Percentiles rank a stretch among this genome's conserved stretches.
Conservation (phyloP, 1,284 basidiomycete genomes). For the Phylloboletellus chloephorus region DNA sequence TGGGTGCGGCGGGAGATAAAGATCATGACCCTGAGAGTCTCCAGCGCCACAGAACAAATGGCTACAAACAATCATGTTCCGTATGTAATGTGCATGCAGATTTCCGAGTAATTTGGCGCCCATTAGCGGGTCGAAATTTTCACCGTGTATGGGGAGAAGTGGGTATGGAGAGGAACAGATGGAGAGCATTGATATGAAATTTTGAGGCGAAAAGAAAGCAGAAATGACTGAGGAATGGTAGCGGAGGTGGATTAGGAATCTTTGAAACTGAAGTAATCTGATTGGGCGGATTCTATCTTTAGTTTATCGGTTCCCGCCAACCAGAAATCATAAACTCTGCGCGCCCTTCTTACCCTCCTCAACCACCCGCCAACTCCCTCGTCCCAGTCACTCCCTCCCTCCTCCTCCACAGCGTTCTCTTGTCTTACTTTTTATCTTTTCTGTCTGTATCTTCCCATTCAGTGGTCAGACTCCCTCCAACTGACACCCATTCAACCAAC, state of each 20-base stretch:
- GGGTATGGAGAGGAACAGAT: conserved; percentile 4
- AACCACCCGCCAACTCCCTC: conserved; percentile 7
- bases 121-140: conserved; percentile 30
- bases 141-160: conserved; percentile 17
- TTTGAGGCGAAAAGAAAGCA: not conserved
- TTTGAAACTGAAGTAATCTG: conserved; percentile 32
- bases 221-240: not conserved
- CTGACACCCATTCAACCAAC: conserved; percentile 16
- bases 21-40: conserved; percentile 31
- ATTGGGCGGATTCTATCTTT: conserved; percentile 35
- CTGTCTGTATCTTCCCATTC: conserved; percentile 6
- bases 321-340: conserved; percentile 35
- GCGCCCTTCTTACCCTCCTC: conserved; percentile 23
- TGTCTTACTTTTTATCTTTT: not conserved
- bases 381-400: not conserved
- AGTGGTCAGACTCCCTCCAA: not conserved
- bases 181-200: conserved; percentile 6
- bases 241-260: conserved; percentile 15
- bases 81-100: conserved; percentile 31
- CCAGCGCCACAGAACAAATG: conserved; percentile 25
- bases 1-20: conserved; percentile 27
- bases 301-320: conserved; percentile 34
- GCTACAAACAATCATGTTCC: conserved; percentile 18
- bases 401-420: not conserved
- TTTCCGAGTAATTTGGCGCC: conserved; percentile 26